Base-by-base conservation (phyloP, 129 eudicot genomes). In the Silybum marianum region DNA sequence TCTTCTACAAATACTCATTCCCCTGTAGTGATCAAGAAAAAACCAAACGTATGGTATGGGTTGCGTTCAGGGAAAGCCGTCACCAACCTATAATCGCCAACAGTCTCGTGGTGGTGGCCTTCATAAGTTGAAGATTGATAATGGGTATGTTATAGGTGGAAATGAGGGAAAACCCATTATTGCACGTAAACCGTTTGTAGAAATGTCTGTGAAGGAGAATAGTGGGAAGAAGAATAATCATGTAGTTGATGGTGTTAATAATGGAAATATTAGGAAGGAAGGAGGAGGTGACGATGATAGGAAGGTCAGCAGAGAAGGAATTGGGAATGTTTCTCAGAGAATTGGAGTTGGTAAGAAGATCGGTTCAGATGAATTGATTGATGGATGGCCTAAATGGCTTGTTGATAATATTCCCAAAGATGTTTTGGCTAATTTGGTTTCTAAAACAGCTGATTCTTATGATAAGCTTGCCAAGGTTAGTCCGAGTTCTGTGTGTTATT, bases 381-480 rank as follows among this genome's bases (percentile, higher is more conserved):
- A 69, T 69, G 97, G 97, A 79, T 92, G 95, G 97, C 97, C 97
- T 74, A 85, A 82, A 32, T 92, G 97, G 97, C 95, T 92, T 65
- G 85, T 90, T 58, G 93, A 90, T 73, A 87, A 90, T 68, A 85
- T 92, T 74, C 83, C 87, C 4, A 19, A 7, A 39, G 91, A 90
- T 16, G 89, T 77, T 82, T 84, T 90, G 87, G 88, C 89, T 72
- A 88, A 87, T 39, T 84, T 92, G 87, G 91, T 82, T 23, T 85
- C 91, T 7, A 90, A 87, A 81, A 87, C 85, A 9, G 97, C 97
- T 42, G 97, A 92, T 87, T 90, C 97, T 9, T 92, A 92, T 76
- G 95, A 92, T 80, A 92, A 92, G 86, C 87, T 92, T 42, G 88
- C 91, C 18, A 92, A 92, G 97, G 97, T 92, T 38, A 68, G 94